Evolutionary conservation across 176 grass and related monocot genomes (phyloP), one percentile per base, ranked within the genome.

Genomic region (Secale cereale): DNA sequence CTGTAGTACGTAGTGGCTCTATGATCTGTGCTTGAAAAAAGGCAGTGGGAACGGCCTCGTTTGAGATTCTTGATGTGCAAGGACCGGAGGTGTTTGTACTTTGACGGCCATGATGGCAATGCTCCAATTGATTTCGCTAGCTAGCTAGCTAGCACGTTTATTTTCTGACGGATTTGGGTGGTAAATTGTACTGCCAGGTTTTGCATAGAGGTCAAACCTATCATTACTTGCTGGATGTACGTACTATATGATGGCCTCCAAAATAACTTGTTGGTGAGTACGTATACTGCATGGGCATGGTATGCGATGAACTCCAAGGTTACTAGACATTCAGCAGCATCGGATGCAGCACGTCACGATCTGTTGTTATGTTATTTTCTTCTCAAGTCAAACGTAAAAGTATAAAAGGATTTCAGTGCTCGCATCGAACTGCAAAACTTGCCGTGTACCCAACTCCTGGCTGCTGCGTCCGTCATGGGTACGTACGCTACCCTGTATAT

Each of bases 101-200:
- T 85, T 85, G 82, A 89, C 77, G 82, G 48, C 48, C 48, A 52
- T 68, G 33, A 76, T 81, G 43, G 36, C n/a, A n/a, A n/a, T n/a
- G n/a, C n/a, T n/a, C n/a, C n/a, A n/a, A n/a, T n/a, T n/a, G n/a
- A 89, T 89, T 89, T 77, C 27, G 15, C 41, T 48, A 19, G 23
- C 25, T 28, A 6, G 23, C 40, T n/a, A n/a, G 50, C 41, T n/a
- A n/a, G n/a, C n/a, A n/a, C n/a, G 25, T 50, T 74, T 48, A 5
- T 17, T 29, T 71, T 29, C 40, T 74, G 14, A 74, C 1, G 41
- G 46, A 30, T 48, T 74, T 29, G 70, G 3, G 16, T 16, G n/a
- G n/a, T n/a, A 70, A 22, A 10, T 17, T 48, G 71, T 74, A 73
- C 70, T 8, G 70, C 11, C 6, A 22, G 3, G 15, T 16, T 26